Percentiles rank a stretch among this genome's conserved stretches.
Conservation (phyloP, 1,284 basidiomycete species). For the Melampsora larici-populina region DNA sequence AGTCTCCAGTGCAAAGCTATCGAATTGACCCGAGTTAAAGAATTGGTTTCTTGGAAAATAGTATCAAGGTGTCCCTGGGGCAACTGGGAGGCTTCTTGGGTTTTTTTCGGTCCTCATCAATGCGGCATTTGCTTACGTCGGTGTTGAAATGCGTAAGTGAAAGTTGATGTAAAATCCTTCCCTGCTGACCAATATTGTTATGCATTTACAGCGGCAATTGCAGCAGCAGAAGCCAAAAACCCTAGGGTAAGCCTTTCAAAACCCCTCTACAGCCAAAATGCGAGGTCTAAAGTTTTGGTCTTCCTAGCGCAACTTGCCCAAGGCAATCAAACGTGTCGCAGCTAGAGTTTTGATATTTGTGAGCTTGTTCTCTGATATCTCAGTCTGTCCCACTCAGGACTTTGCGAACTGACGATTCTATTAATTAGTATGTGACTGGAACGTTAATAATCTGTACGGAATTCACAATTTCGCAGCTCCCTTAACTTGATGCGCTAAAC, state of each 20-base stretch:
- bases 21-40: not conserved
- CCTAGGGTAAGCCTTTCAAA: conserved; percentile 14
- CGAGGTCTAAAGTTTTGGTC: not conserved
- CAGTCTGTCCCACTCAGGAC: not conserved
- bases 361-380: not conserved
- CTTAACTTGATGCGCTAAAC: not conserved
- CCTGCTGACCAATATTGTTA: not conserved
- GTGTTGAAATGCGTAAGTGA: conserved; percentile 40
- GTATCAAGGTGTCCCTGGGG: conserved; percentile 35
- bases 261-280: not conserved
- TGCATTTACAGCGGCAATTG: conserved; percentile 26
- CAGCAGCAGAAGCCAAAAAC: conserved; percentile 43
- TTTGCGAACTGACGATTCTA: not conserved
- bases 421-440: conserved; percentile 28
- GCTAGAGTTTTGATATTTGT: conserved; percentile 41
- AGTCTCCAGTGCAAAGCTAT: not conserved
- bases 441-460: conserved; percentile 35
- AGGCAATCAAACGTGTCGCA: conserved; percentile 41
- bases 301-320: conserved; percentile 40
- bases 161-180: not conserved
- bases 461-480: not conserved
- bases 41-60: conserved; percentile 16
- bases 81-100: conserved; percentile 22
- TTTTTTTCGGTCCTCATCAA: conserved; percentile 42
- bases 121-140: conserved; percentile 39